Percentiles rank a stretch among this genome's conserved stretches.
Conservation (phyloP, 352 stramenopile species). For the Phytopythium mirpurense region DNA sequence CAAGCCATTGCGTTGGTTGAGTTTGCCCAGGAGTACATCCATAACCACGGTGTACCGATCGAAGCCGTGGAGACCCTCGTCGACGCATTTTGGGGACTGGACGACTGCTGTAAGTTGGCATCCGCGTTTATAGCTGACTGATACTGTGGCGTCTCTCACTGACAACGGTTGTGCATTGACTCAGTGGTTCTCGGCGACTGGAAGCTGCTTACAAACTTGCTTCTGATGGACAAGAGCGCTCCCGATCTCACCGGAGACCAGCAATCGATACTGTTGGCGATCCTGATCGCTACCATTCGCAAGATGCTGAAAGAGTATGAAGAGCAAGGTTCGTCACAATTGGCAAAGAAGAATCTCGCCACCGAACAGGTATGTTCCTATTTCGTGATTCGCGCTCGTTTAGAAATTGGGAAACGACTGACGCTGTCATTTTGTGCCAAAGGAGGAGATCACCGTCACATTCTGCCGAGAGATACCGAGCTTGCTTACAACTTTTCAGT, state of each 20-base stretch:
- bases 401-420: too few species aligned
- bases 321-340: constrained; percentile 15
- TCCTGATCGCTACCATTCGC: constrained; percentile 63
- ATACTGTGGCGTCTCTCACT: too few species aligned
- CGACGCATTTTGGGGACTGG: constrained; percentile 79
- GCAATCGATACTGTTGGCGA: constrained; percentile 68
- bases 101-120: constrained; percentile 73
- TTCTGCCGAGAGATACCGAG: constrained; percentile 81
- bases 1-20: constrained; percentile 87
- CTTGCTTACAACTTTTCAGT: constrained; percentile 71
- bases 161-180: too few species aligned
- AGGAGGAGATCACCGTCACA: constrained; percentile 74
- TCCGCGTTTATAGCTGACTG: not conserved
- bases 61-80: constrained; percentile 71
- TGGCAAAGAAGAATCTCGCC: constrained; percentile 43
- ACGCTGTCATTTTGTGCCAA: too few species aligned
- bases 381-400: too few species aligned
- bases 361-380: constrained; percentile 41
- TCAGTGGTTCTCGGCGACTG: constrained; percentile 82
- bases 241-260: constrained; percentile 77
- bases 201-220: constrained; percentile 64
- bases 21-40: constrained; percentile 84
- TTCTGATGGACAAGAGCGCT: constrained; percentile 76
- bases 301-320: constrained; percentile 40
- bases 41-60: constrained; percentile 53